These are phyloP conservation scores for Triticum timopheevii DNA, from an alignment of 176 grass and related monocot species.

Conservation along the genomic window DNA sequence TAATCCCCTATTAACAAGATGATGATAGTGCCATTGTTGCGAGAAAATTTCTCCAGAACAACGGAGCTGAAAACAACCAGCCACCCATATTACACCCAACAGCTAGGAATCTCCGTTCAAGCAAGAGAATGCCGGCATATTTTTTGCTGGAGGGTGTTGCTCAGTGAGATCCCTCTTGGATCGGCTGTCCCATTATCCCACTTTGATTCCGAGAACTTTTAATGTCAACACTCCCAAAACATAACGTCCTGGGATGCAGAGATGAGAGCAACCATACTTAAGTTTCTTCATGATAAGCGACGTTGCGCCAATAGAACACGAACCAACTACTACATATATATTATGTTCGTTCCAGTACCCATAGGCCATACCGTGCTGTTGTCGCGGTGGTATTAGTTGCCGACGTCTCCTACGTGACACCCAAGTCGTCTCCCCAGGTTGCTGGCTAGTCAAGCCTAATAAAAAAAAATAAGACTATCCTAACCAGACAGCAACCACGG, in stretches of 20 bases:
- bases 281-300: not conserved
- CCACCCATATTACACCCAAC: not conserved
- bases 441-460: not conserved
- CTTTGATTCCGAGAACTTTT: not conserved
- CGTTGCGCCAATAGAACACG: not conserved
- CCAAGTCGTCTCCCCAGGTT: conserved; percentile 14
- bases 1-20: not conserved
- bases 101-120: not conserved
- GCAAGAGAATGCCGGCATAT: not conserved
- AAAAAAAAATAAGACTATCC: conserved; percentile 3
- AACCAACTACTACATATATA: not conserved
- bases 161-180: not conserved
- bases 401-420: conserved; percentile 5
- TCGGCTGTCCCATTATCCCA: not conserved
- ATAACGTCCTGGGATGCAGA: not conserved
- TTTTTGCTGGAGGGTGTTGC: not conserved
- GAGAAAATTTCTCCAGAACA: not conserved
- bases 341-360: not conserved
- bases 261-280: not conserved
- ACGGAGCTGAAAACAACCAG: not conserved
- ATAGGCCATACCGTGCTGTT: not conserved
- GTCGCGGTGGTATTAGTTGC: not conserved
- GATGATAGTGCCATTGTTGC: not conserved
- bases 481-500: not conserved
- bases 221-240: not conserved